Base-by-base conservation (phyloP, 331 rosid genomes). In the Quercus lobata region DNA sequence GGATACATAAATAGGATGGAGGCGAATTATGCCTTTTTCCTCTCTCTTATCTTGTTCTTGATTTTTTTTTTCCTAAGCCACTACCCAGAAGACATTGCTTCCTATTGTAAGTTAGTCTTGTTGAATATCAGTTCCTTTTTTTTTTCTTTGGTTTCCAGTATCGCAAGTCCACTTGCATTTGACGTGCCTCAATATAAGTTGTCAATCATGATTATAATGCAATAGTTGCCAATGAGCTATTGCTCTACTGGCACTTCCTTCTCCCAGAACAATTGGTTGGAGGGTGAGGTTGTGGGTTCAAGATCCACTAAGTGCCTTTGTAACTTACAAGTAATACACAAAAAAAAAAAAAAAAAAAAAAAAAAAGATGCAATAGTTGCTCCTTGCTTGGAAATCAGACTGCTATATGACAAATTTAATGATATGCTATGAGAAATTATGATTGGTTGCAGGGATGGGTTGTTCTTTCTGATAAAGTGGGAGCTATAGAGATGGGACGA, bases 401-500 rank as follows among this genome's bases (percentile, higher is more conserved):
- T 72, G 75, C 79, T 69, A 65, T 32, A 27, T 24, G 53, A 75
- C 56, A 62, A 66, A 30, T 68, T 65, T 25, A 7, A 73, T 49
- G 80, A 46, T 62, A 73, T 80, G 60, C 68, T 60, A 60, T 21
- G 35, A 58, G 69, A 61, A 58, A 27, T 66, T 68, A 4, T 79
- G 76, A 21, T 75, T 69, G 24, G 21, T 83, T 82, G 62, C 75
- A 96, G 99, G 97, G 99, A 85, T 96, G 99, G 99, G 83, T 85
- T 82, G 83, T 96, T 81, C 83, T 96, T 78, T 88, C 88, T 15
- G 99, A 96, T 84, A 90, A 90, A 63, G 35, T 87, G 84, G 95
- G 89, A 80, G 79, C 87, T n/a, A 89, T 93, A 75, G 98, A 96
- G 90, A 86, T 88, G 91, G 97, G 90, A 21, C 97, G 99, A 73